Evolutionary conservation across 164 flowering plant genomes (phyloP).

Genomic region (Sextonia rubra): DNA sequence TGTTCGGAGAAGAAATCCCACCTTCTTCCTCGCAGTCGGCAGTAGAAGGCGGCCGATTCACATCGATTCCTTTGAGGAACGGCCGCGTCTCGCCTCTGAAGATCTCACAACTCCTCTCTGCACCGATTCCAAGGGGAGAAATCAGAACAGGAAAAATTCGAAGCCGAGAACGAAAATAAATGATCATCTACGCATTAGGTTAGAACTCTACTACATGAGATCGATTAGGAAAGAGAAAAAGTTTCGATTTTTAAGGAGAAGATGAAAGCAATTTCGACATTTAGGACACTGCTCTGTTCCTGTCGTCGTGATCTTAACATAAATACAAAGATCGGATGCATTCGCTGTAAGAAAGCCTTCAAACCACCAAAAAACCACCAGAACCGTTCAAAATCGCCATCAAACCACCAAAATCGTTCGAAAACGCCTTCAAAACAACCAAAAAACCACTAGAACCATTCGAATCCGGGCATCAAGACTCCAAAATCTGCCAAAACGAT

Average conservation of each 20-base stretch:
- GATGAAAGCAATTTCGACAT: too few relatives aligned
- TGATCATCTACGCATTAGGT: not conserved
- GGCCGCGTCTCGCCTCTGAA: constrained; percentile 9
- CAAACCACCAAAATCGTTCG: not conserved
- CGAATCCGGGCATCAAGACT: too few relatives aligned
- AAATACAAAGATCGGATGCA: too few relatives aligned
- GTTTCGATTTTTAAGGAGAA: not conserved
- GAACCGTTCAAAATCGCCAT: not conserved
- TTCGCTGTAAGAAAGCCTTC: not conserved
- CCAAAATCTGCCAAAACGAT: not conserved
- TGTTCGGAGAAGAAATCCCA: constrained; percentile 42
- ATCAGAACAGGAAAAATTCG: not conserved
- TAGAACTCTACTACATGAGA: not conserved
- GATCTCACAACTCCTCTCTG: constrained; percentile 43
- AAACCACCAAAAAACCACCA: not conserved
- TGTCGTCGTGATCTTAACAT: too few relatives aligned
- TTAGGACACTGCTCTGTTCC: too few relatives aligned
- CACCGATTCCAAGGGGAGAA: constrained; percentile 8
- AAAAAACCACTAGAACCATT: not conserved
- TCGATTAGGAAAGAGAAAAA: not conserved
- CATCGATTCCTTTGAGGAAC: constrained; percentile 16
- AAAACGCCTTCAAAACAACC: not conserved
- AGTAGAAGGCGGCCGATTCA: constrained; percentile 17
- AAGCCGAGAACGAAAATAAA: not conserved
- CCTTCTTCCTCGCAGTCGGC: constrained; percentile 9